Conservation (phyloP, 331 rosid genomes). For the Malus hybrid region DNA sequence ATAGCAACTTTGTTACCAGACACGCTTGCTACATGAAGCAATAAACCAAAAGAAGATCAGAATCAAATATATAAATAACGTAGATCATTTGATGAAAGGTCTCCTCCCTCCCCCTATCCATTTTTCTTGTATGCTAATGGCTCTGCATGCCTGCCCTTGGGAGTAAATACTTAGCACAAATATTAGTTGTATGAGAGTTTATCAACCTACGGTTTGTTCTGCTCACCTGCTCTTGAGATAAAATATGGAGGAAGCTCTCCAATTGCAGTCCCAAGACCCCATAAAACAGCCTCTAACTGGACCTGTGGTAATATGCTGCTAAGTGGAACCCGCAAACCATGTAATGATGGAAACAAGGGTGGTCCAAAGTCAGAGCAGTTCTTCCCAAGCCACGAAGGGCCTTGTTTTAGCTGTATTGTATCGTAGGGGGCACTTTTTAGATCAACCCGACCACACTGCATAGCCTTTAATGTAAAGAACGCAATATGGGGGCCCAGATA, state of each 20-base stretch:
- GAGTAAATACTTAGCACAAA: neutral
- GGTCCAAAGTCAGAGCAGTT: constrained; percentile 85
- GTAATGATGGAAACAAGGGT: constrained; percentile 44
- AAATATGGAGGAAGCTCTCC: constrained; percentile 99
- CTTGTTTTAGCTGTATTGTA: constrained; percentile 76
- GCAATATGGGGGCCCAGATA: constrained; percentile 99
- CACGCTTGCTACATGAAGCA: constrained; percentile 49
- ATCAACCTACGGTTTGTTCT: neutral
- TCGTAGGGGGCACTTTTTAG: constrained; percentile 89
- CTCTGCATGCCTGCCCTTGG: neutral
- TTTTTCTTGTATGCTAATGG: neutral
- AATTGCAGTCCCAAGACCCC: constrained; percentile 96
- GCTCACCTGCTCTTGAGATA: constrained; percentile 93
- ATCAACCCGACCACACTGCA: constrained; percentile 97
- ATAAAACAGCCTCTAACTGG: constrained; percentile 85
- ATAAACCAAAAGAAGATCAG: constrained; percentile 13
- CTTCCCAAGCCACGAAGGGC: constrained; percentile 96
- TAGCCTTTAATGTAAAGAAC: constrained; percentile 77
- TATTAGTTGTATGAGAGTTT: constrained; percentile 1
- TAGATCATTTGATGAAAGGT: neutral
- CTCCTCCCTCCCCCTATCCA: neutral
- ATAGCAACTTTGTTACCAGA: constrained; percentile 61
- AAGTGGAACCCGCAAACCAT: constrained; percentile 80
- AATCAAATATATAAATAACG: neutral
- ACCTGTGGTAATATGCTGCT: constrained; percentile 80